phyloP scores from a whole-genome alignment of 768 basidiomycete genomes.

The Aureoboletus auriporus region DNA sequence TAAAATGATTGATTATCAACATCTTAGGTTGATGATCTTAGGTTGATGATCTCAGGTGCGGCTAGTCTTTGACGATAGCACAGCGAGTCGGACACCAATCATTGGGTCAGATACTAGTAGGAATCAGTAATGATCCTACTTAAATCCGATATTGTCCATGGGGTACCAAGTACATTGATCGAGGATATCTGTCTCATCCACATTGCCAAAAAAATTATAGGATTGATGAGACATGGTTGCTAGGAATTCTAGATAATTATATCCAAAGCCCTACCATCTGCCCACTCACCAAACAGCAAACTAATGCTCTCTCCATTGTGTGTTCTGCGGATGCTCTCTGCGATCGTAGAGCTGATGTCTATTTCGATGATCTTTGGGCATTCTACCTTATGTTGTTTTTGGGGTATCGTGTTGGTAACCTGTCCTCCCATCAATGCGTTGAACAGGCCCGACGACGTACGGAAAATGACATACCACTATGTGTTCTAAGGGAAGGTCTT shows the following conservation, averaged over 20 bases:
- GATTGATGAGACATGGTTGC: not conserved
- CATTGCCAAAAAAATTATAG: no score
- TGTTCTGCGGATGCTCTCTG: slow-evolving; percentile 93
- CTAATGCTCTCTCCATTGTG: slow-evolving; percentile 95
- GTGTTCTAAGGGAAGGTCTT: slow-evolving; percentile 72
- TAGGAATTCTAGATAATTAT: slow-evolving; percentile 15
- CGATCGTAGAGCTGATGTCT: slow-evolving; percentile 88
- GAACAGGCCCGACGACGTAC: not conserved
- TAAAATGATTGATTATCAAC: no score
- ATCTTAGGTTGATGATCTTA: no score
- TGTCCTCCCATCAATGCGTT: slow-evolving; percentile 27
- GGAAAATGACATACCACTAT: slow-evolving; percentile 62
- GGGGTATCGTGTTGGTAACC: slow-evolving; percentile 96
- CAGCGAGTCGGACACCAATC: no score
- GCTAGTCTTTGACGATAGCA: no score
- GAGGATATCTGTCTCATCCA: no score
- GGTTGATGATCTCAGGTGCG: no score
- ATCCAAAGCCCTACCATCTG: slow-evolving; percentile 40
- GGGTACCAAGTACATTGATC: no score
- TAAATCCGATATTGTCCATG: no score
- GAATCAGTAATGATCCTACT: no score
- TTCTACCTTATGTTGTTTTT: slow-evolving; percentile 56
- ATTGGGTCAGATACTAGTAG: no score
- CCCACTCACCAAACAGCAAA: slow-evolving; percentile 81
- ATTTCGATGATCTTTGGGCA: slow-evolving; percentile 82